Evolutionary conservation across 2,329 filamentous ascomycete species (phyloP), one percentile per base, ranked within the genome.

Genomic region (Metarhizium humberi): DNA sequence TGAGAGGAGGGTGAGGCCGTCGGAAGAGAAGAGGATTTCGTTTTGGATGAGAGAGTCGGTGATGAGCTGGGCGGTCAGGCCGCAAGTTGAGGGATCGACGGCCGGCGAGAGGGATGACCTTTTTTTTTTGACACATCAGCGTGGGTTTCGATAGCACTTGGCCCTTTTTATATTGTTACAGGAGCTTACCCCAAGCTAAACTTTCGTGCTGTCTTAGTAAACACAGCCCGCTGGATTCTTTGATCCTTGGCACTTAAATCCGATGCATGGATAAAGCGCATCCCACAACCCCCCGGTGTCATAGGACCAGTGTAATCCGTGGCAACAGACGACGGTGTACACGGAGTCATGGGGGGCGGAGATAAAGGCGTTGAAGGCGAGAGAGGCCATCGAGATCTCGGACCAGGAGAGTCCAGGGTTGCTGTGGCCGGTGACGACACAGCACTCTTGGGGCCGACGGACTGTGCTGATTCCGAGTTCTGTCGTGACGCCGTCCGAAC

Each of bases 11-110:
- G 77, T 83, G 11, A 87, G 73, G 18, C 81, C 81, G 30, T 80
- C 78, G 2, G 79, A 76, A 2, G 77, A 76, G 72, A 84, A 86
- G 53, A 87, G 72, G 29, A 81, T 68, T 56, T 84, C 79, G 63
- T 85, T 82, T 61, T 87, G 84, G 45, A 70, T 63, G 30, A 84
- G 71, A 32, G 81, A 85, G 55, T 77, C 75, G 54, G 75, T 73
- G 50, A 85, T 72, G 16, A 87, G 71, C 52, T 79, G 75, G 45
- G 70, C 69, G 3, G 76, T 77, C 6, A 82, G 67, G 25, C 75
- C 73, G 47, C 74, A 75, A 0, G 70, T 64, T 2, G 73, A 66
- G 2, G 77, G 70, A 3, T 71, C 71, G 13, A 73, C 67, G 13
- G 77, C 69, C 0, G 75, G 68, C 0, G 75, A 70, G 7, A 81